Base-by-base conservation (phyloP, 495 filamentous ascomycete genomes). In the Cetradonia linearis region DNA sequence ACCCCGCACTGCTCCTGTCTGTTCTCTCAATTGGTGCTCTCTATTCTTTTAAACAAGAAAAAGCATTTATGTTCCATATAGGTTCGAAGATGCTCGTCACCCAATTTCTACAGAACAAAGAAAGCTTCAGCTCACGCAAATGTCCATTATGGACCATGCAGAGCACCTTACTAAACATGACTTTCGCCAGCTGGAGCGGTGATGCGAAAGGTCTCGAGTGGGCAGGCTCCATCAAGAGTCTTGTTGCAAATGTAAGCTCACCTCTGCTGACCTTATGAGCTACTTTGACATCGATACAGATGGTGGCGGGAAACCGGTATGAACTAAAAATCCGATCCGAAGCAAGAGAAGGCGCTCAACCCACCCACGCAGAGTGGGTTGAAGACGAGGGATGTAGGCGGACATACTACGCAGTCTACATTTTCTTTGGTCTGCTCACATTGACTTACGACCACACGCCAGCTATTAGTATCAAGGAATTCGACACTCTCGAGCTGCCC, bases 131-230 rank as follows among this genome's bases (percentile, higher is more conserved):
- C 78, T 97, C 93, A n/a, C 82, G 91, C 57, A 97, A 96, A 71
- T 98, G 93, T 68, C 93, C 93, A 8, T 74, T 98, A 33, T 97
- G 92, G 91, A 89, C 90, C 40, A 97, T 97, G 87, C 93, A 97
- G 70, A 88, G 88, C 70, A 90, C 89, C 16, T 77, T 98, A 55
- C 77, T 98, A 50, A 98, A 98, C 77, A 97, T 96, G 93, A 87
- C 95, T 65, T 97, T 98, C 71, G 93, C 95, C 40, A 96, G 92
- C 78, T 98, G 93, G 93, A 97, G 94, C 70, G 93, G 93, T 63
- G 93, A 97, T 70, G 82, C 93, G 16, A 97, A 97, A 74, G 94
- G 94, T 27, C 79, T 98, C 8, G 93, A 98, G 72, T 98, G 92
- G 92, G 91, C 93, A 27, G 96, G 91, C 70, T 96, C 93, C 2